A percentile compares a stretch with the other conserved stretches of the same genome.
Evolutionary conservation across 169 alveolate species (phyloP).

Genomic region (Cryptosporidium ubiquitum): DNA sequence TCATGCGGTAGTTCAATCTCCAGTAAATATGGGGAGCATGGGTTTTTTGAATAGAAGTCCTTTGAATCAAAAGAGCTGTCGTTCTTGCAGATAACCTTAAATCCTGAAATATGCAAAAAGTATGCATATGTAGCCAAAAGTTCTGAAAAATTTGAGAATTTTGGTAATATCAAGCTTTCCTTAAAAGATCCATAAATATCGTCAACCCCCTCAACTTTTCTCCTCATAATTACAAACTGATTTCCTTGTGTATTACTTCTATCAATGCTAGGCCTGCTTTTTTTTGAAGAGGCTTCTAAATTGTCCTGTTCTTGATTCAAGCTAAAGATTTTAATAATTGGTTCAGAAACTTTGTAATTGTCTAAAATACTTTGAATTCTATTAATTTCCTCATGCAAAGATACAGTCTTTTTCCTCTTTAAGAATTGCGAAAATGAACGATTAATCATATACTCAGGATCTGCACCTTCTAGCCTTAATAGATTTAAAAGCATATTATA

Average conservation of each 20-base stretch:
- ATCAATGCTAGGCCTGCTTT: neutral
- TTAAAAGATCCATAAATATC: conserved; percentile 41
- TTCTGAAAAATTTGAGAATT: conserved; percentile 10
- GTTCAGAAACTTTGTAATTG: conserved; percentile 7
- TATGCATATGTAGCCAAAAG: conserved; percentile 25
- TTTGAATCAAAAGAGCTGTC: conserved; percentile 10
- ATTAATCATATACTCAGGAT: conserved; percentile 95
- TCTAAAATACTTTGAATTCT: conserved; percentile 76
- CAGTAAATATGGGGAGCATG: neutral
- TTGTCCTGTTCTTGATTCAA: neutral
- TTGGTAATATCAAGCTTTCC: conserved; percentile 16
- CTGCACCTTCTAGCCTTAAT: conserved; percentile 91
- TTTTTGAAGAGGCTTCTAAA: neutral
- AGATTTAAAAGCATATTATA: conserved; percentile 97
- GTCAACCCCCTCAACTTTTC: conserved; percentile 59
- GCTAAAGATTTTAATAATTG: neutral
- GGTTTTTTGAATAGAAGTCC: conserved; percentile 10
- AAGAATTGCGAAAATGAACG: conserved; percentile 96
- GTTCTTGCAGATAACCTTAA: conserved; percentile 10
- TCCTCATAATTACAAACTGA: conserved; percentile 11
- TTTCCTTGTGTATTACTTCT: neutral
- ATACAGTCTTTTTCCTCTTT: conserved; percentile 87
- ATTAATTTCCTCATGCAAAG: conserved; percentile 82
- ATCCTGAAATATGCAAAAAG: conserved; percentile 41
- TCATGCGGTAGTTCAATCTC: conserved; percentile 7